Base-by-base conservation (phyloP, 78 protist species). In the Thecamonas trahens region DNA sequence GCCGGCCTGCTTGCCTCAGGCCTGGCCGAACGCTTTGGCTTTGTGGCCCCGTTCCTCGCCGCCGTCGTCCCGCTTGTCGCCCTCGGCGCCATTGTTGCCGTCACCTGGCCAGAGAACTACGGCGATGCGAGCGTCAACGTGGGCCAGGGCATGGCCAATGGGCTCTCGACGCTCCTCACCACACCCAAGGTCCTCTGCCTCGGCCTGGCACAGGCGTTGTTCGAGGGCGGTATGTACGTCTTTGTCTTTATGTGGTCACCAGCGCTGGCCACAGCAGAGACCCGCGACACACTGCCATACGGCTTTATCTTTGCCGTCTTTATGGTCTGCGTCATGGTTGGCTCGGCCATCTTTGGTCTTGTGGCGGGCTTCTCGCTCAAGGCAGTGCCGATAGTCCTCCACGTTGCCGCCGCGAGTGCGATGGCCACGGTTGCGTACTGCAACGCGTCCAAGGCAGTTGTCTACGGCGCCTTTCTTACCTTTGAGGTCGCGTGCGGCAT, bases 191-290 rank as follows among this genome's bases (percentile, higher is more conserved):
- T 53, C 29, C 7, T 53, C 31, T 11, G 6, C 14, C 59, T 52
- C 3, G 84, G 85, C 15, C n/a, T 44, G 26, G 3, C 28, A 38
- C 7, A 42, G 44, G 37, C 82, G 15, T 29, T 70, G 34, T 83
- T 79, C 45, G 89, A 83, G 62, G 64, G 61, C n/a, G 15, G 76
- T 15, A 76, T 82, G 82, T 82, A 69, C 62, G 38, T 34, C 29
- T 83, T 81, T 7, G 89, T 83, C 15, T 83, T 79, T 60, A 29
- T 22, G 37, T 83, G 89, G 89, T 79, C 84, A 8, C 83, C 84
- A 1, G 31, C 65, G 7, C 38, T 78, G 28, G 17, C 50, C 31
- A 26, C 24, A 7, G 9, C 74, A 28, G 29, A 18, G 15, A 2
- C 14, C 61, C 0, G 24, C 26, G 34, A 13, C 18, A 13, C 0